Evolutionary conservation across 1,139 yeast genomes (phyloP).

Genomic region (Pichia terricola): DNA sequence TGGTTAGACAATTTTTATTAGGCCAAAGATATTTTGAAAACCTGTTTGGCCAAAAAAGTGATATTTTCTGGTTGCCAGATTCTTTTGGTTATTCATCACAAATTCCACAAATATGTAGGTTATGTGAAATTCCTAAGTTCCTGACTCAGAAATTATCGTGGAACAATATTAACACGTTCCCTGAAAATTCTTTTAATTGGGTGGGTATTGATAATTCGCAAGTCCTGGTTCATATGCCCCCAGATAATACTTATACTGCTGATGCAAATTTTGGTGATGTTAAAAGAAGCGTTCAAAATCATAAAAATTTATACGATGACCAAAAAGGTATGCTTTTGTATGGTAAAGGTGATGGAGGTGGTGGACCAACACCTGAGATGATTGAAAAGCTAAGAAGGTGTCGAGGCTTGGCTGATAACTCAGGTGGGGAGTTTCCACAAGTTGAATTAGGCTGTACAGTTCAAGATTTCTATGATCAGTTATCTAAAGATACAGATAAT

Average conservation of each 20-base stretch:
- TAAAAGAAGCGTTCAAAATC: slow-evolving; percentile 65
- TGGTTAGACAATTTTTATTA: slow-evolving; percentile 76
- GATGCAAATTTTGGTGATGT: slow-evolving; percentile 90
- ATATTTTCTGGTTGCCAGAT: slow-evolving; percentile 90
- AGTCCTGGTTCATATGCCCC: slow-evolving; percentile 94
- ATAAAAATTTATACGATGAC: slow-evolving; percentile 72
- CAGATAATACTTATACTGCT: slow-evolving; percentile 92
- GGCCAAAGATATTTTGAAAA: slow-evolving; percentile 81
- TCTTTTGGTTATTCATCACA: slow-evolving; percentile 96
- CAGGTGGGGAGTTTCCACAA: slow-evolving; percentile 69
- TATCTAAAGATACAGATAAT: slow-evolving; percentile 50
- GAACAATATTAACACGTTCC: slow-evolving; percentile 89
- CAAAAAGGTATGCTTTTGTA: slow-evolving; percentile 74
- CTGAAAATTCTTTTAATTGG: slow-evolving; percentile 90
- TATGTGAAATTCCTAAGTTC: slow-evolving; percentile 74
- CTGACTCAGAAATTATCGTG: slow-evolving; percentile 91
- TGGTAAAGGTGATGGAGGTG: slow-evolving; percentile 98
- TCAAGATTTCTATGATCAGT: slow-evolving; percentile 65
- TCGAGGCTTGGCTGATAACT: slow-evolving; percentile 75
- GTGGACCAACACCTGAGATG: slow-evolving; percentile 94
- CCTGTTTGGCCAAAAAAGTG: slow-evolving; percentile 68
- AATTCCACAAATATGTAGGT: slow-evolving; percentile 83
- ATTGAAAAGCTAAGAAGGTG: slow-evolving; percentile 84
- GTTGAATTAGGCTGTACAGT: slow-evolving; percentile 71
- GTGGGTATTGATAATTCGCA: slow-evolving; percentile 89